These are phyloP conservation scores for Xylaria castorea DNA, from an alignment of 495 filamentous ascomycete genomes.

Conservation along the genomic window DNA sequence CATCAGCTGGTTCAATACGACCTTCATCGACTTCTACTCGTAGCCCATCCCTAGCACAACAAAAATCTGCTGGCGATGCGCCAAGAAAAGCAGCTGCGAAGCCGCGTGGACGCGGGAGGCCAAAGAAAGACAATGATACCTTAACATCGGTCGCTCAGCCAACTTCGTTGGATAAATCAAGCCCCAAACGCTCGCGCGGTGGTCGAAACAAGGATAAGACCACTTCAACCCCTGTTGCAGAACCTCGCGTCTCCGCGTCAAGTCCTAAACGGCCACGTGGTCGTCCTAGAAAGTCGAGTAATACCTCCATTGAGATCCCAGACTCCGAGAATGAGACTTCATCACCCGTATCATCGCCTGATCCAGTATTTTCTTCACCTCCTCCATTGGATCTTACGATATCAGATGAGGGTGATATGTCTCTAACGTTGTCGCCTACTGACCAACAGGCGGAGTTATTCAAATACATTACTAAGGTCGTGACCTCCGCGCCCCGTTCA, in stretches of 20 bases:
- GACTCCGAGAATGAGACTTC: slow-evolving; percentile 63
- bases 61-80: slow-evolving; percentile 5
- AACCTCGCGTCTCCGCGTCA: slow-evolving; percentile 25
- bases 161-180: neutral
- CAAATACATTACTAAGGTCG: slow-evolving; percentile 68
- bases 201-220: slow-evolving; percentile 33
- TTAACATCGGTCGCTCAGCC: slow-evolving; percentile 21
- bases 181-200: slow-evolving; percentile 27
- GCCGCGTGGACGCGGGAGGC: slow-evolving; percentile 52
- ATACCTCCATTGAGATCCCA: slow-evolving; percentile 59
- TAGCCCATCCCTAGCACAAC: slow-evolving; percentile 21
- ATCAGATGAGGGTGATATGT: slow-evolving; percentile 50
- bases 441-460: slow-evolving; percentile 56
- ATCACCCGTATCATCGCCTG: slow-evolving; percentile 48
- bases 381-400: slow-evolving; percentile 41
- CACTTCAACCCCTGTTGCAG: slow-evolving; percentile 12
- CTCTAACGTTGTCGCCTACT: slow-evolving; percentile 44
- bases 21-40: slow-evolving; percentile 36
- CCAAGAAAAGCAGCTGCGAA: slow-evolving; percentile 35
- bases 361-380: slow-evolving; percentile 46
- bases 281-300: slow-evolving; percentile 27
- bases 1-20: slow-evolving; percentile 19
- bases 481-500: slow-evolving; percentile 59
- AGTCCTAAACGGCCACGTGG: slow-evolving; percentile 33
- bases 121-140: slow-evolving; percentile 38